Conservation (phyloP, 1,284 basidiomycete species). For the Tylopilus orsonianus region DNA sequence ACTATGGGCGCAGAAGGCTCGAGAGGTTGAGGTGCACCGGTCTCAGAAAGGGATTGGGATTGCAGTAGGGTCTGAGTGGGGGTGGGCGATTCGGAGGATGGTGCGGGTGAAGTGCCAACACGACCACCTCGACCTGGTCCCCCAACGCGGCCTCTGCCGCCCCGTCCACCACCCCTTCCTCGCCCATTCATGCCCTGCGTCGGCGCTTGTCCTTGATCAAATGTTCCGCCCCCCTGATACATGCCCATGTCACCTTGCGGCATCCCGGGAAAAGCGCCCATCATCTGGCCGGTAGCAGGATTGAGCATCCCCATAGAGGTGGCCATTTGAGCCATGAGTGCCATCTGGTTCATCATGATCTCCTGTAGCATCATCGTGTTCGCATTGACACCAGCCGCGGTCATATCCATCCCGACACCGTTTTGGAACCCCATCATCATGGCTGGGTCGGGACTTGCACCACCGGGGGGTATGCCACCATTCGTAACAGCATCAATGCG, state of each 20-base stretch:
- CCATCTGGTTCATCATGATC: constrained; percentile 86
- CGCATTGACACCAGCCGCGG: constrained; percentile 40
- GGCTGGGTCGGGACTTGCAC: constrained; percentile 45
- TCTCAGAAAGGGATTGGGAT: constrained; percentile 29
- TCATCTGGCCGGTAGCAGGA: constrained; percentile 51
- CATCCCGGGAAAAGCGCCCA: constrained; percentile 52
- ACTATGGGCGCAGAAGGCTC: constrained; percentile 37
- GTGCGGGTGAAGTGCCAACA: constrained; percentile 23
- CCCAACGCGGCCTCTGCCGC: constrained; percentile 39
- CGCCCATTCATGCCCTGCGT: constrained; percentile 32
- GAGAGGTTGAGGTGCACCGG: constrained; percentile 23
- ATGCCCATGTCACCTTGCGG: constrained; percentile 57
- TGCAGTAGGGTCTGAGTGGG: constrained; percentile 22
- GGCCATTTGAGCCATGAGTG: constrained; percentile 81
- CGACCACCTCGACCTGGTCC: constrained; percentile 31
- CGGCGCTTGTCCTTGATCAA: constrained; percentile 37
- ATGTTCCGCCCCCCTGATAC: constrained; percentile 40
- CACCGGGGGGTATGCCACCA: constrained; percentile 41
- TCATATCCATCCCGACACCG: constrained; percentile 59
- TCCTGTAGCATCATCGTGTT: constrained; percentile 77
- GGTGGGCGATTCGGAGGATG: constrained; percentile 28
- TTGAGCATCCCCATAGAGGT: constrained; percentile 71
- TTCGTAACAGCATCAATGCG: constrained; percentile 75
- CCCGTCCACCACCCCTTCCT: constrained; percentile 39
- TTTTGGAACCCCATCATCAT: constrained; percentile 61